Percentiles rank a stretch among this genome's conserved stretches.
Evolutionary conservation across 78 protist genomes (phyloP).

Genomic region (Dictyostelium brefeldianum): DNA sequence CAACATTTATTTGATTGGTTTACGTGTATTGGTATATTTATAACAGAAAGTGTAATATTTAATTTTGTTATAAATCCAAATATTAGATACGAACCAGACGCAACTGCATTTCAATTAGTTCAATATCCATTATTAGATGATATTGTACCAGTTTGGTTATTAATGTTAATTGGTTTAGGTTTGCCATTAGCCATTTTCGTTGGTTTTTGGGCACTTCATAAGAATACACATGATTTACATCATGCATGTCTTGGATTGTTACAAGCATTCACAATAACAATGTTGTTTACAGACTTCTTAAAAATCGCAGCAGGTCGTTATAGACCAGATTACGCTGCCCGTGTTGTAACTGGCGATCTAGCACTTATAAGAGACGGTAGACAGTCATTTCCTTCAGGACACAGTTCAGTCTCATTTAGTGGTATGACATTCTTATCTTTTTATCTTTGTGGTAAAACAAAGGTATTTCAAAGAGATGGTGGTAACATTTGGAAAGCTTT

Average conservation of each 20-base stretch:
- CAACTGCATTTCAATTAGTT: constrained; percentile 10
- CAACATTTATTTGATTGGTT: constrained; percentile 64
- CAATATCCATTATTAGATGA: constrained; percentile 49
- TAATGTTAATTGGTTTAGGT: constrained; percentile 23
- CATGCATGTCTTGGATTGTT: constrained; percentile 67
- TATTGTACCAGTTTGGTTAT: constrained; percentile 71
- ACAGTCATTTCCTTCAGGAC: constrained; percentile 58
- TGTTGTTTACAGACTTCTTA: constrained; percentile 66
- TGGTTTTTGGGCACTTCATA: not conserved
- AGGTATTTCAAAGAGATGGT: constrained; percentile 35
- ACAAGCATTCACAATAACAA: constrained; percentile 61
- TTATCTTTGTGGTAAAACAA: constrained; percentile 59
- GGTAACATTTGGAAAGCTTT: constrained; percentile 34
- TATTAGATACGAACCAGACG: constrained; percentile 51
- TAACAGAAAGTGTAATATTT: constrained; percentile 19
- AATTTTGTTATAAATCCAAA: constrained; percentile 52
- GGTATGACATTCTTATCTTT: constrained; percentile 57
- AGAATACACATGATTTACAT: constrained; percentile 51
- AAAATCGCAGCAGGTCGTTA: constrained; percentile 60
- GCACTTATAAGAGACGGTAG: constrained; percentile 46
- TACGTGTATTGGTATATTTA: constrained; percentile 37
- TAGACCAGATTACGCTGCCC: constrained; percentile 59
- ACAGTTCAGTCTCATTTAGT: constrained; percentile 59
- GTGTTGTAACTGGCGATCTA: not conserved
- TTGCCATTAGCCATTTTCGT: constrained; percentile 38